A percentile compares a stretch with the other conserved stretches of the same genome.
Conservation (phyloP, 2,329 filamentous ascomycete genomes). For the Penicillium sp. region DNA sequence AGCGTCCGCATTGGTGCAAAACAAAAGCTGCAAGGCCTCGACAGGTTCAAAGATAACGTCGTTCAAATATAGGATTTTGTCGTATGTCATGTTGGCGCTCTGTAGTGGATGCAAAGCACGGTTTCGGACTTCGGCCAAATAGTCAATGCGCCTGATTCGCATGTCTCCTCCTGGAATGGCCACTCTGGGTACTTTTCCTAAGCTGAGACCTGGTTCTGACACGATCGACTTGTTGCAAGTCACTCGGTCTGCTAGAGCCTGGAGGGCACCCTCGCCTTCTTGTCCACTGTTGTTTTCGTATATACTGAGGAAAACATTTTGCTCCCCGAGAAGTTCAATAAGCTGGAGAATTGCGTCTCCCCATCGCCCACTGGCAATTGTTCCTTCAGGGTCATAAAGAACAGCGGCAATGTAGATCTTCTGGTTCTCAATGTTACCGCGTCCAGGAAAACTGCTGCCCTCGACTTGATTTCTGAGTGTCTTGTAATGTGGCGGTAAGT, state of each 20-base stretch:
- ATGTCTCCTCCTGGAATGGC: conserved; percentile 66
- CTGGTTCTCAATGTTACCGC: conserved; percentile 3
- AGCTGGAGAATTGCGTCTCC: conserved; percentile 58
- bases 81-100: conserved; percentile 53
- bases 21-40: conserved; percentile 66
- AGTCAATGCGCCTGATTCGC: conserved; percentile 73
- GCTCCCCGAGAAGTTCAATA: conserved; percentile 68
- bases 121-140: conserved; percentile 75
- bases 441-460: neutral
- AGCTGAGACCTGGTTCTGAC: conserved; percentile 5
- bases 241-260: neutral
- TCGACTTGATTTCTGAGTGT: conserved; percentile 1
- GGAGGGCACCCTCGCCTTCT: conserved; percentile 57
- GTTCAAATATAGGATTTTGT: conserved; percentile 51
- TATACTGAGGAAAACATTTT: conserved; percentile 73
- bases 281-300: conserved; percentile 74
- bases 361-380: neutral
- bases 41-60: conserved; percentile 62
- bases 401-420: conserved; percentile 5
- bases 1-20: conserved; percentile 61
- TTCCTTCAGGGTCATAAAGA: neutral
- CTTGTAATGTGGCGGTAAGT: conserved; percentile 2
- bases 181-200: conserved; percentile 64
- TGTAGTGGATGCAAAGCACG: conserved; percentile 69
- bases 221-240: conserved; percentile 4